Evolutionary conservation across 768 basidiomycete genomes (phyloP).

Genomic region (Panaeolus papilionaceus): DNA sequence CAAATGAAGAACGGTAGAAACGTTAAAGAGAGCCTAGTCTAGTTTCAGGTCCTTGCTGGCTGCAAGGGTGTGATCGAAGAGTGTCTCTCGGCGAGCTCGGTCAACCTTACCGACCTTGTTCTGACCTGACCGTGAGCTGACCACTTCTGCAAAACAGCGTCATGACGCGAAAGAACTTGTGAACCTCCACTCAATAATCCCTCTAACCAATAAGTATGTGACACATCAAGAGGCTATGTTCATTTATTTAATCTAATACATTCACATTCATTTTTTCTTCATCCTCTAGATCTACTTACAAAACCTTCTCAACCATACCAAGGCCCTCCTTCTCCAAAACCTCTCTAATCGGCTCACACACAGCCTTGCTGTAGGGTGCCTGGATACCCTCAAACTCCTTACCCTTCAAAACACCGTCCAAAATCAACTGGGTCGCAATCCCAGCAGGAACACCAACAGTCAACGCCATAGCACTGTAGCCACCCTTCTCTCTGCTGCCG

Average conservation of each 20-base stretch:
- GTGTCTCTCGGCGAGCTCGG: no score
- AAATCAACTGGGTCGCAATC: constrained; percentile 88
- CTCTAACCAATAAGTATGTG: neutral
- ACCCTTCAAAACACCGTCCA: constrained; percentile 82
- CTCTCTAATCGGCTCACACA: constrained; percentile 76
- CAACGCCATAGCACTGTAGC: constrained; percentile 90
- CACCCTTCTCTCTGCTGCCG: constrained; percentile 65
- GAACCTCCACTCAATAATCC: no score
- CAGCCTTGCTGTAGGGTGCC: constrained; percentile 86
- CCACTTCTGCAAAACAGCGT: no score
- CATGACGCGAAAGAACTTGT: no score
- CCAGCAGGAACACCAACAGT: constrained; percentile 95
- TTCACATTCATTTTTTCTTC: neutral
- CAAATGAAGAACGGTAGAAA: no score
- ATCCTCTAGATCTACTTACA: constrained; percentile 44
- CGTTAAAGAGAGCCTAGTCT: no score
- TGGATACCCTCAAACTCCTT: constrained; percentile 67
- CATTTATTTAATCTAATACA: constrained; percentile 4
- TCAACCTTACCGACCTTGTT: no score
- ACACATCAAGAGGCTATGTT: neutral
- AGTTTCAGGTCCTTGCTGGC: no score
- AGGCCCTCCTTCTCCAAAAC: constrained; percentile 77
- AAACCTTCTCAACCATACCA: constrained; percentile 70
- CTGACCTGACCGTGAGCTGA: no score
- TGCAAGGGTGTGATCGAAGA: no score